phyloP scores from a whole-genome alignment of 768 basidiomycete genomes.

The Daedalea quercina region DNA sequence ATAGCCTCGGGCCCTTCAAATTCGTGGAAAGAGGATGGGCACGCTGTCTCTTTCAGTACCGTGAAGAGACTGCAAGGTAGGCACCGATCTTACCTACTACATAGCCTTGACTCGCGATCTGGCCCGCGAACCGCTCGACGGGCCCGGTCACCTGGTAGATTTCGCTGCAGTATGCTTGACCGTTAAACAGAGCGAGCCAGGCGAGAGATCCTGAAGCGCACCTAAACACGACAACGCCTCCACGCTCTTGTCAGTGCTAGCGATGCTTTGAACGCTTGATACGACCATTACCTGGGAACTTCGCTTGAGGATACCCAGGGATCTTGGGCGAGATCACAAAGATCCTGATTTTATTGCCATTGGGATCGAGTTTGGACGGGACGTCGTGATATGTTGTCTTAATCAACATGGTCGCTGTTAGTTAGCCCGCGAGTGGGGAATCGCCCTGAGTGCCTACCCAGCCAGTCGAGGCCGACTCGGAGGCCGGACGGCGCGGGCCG shows the following conservation, averaged over 20 bases:
- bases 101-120: conserved; percentile 83
- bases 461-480: too few relatives aligned
- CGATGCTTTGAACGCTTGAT: conserved; percentile 43
- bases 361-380: conserved; percentile 55
- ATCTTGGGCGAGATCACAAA: conserved; percentile 77
- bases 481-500: not conserved
- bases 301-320: conserved; percentile 81
- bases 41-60: conserved; percentile 39
- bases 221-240: conserved; percentile 84
- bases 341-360: conserved; percentile 65
- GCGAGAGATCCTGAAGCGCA: conserved; percentile 14
- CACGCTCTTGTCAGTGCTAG: conserved; percentile 47
- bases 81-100: conserved; percentile 55
- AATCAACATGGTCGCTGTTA: conserved; percentile 61
- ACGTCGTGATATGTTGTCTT: conserved; percentile 74
- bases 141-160: conserved; percentile 97
- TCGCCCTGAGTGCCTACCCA: too few relatives aligned
- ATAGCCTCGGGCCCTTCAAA: conserved; percentile 86
- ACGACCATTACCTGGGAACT: conserved; percentile 73
- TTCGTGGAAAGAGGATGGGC: conserved; percentile 86
- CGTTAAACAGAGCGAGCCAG: not conserved
- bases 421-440: too few relatives aligned
- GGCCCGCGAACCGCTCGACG: conserved; percentile 86
- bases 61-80: not conserved
- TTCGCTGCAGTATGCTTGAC: conserved; percentile 45